A percentile compares a stretch with the other conserved stretches of the same genome.
Evolutionary conservation across 768 basidiomycete genomes (phyloP).

Genomic region (Fistulinella prunicolor): DNA sequence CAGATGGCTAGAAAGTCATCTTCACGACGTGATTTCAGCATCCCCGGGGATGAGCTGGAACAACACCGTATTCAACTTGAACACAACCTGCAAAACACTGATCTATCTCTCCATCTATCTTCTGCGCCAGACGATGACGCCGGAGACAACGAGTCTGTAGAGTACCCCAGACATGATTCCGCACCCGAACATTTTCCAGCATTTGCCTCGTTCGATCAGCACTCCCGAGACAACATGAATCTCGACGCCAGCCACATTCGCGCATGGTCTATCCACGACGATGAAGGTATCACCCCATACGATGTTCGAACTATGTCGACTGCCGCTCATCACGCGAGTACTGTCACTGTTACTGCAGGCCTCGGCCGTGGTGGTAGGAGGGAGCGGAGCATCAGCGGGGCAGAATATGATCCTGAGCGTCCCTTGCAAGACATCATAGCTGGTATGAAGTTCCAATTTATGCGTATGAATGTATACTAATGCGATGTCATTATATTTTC

Average conservation of each 20-base stretch:
- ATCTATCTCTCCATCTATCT: constrained; percentile 69
- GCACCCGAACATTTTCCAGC: constrained; percentile 54
- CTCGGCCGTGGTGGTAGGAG: constrained; percentile 50
- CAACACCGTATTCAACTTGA: constrained; percentile 75
- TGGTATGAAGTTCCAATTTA: constrained; percentile 34
- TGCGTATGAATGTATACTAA: neutral
- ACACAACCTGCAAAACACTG: constrained; percentile 69
- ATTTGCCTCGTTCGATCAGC: constrained; percentile 59
- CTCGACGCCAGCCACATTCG: constrained; percentile 50
- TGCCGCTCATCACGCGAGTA: constrained; percentile 86
- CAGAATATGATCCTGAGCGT: constrained; percentile 84
- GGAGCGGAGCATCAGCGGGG: constrained; percentile 64
- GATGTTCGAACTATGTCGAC: constrained; percentile 75
- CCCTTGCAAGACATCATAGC: constrained; percentile 72
- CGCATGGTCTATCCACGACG: constrained; percentile 62
- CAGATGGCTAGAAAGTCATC: constrained; percentile 27
- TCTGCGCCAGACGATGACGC: constrained; percentile 42
- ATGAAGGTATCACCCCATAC: constrained; percentile 66
- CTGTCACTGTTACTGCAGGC: constrained; percentile 81
- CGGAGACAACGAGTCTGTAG: constrained; percentile 51
- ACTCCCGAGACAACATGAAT: constrained; percentile 54
- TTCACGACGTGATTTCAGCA: constrained; percentile 45
- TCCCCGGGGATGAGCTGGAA: constrained; percentile 72
- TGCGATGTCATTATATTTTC: constrained; percentile 37
- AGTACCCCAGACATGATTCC: constrained; percentile 70